These are phyloP conservation scores for Exophiala phaeomuriformis DNA, from an alignment of 2,329 filamentous ascomycete species.

Conservation along the genomic window DNA sequence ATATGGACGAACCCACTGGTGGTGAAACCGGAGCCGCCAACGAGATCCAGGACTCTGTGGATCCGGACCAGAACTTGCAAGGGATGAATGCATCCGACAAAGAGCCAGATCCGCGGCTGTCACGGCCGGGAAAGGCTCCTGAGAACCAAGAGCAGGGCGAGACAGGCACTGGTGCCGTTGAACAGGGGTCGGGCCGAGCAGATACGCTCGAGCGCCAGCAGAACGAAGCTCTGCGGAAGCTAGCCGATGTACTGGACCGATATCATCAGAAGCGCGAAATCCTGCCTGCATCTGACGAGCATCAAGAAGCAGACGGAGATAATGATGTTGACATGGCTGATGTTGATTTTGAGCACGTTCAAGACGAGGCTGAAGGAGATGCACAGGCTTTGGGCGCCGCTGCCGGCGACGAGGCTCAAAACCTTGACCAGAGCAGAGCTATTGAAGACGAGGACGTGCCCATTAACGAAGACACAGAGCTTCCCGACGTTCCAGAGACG, in stretches of 20 bases:
- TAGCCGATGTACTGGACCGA: slow-evolving; percentile 83
- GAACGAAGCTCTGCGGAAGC: slow-evolving; percentile 78
- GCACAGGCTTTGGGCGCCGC: slow-evolving; percentile 86
- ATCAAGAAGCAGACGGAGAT: slow-evolving; percentile 47
- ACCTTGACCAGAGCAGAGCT: slow-evolving; percentile 82
- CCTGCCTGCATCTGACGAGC: slow-evolving; percentile 50
- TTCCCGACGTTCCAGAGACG: slow-evolving; percentile 45
- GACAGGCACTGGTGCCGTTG: slow-evolving; percentile 19
- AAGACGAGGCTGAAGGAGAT: slow-evolving; percentile 75
- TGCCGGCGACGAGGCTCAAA: slow-evolving; percentile 75
- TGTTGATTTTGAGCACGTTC: slow-evolving; percentile 88
- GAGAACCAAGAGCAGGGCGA: slow-evolving; percentile 23
- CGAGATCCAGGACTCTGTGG: slow-evolving; percentile 33
- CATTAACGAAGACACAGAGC: slow-evolving; percentile 49
- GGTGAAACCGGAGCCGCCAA: slow-evolving; percentile 39
- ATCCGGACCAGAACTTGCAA: slow-evolving; percentile 31
- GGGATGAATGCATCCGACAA: slow-evolving; percentile 22
- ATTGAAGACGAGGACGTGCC: slow-evolving; percentile 59
- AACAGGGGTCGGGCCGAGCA: slow-evolving; percentile 23
- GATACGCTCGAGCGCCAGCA: slow-evolving; percentile 30
- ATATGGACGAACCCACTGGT: slow-evolving; percentile 41
- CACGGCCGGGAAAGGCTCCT: slow-evolving; percentile 21
- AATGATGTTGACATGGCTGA: slow-evolving; percentile 64
- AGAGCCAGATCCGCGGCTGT: slow-evolving; percentile 18
- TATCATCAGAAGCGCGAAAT: slow-evolving; percentile 93